Conservation (phyloP, 179 eudicot species). For the Spergularia azorica region DNA sequence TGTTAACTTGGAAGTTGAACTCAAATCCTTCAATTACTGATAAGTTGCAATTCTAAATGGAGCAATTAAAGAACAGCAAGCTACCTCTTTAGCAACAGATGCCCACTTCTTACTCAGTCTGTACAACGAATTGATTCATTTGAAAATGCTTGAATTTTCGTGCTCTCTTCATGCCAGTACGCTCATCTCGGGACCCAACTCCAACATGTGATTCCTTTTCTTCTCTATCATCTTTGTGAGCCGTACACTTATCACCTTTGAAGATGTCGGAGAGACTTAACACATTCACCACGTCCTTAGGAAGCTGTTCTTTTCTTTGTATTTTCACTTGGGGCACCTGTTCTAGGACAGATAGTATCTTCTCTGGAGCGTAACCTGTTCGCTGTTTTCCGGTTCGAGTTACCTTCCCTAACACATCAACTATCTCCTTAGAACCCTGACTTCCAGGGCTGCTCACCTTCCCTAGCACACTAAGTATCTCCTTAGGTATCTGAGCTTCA, state of each 20-base stretch:
- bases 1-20: not conserved
- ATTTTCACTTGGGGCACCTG: not conserved
- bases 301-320: constrained; percentile 9
- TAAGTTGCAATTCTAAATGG: not conserved
- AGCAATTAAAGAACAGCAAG: not conserved
- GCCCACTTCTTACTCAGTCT: not conserved
- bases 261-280: constrained; percentile 13
- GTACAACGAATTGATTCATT: constrained; percentile 14
- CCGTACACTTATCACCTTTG: constrained; percentile 1
- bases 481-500: constrained; percentile 12
- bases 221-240: constrained; percentile 19
- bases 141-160: constrained; percentile 29
- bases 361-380: constrained; percentile 5
- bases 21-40: constrained; percentile 8
- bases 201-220: constrained; percentile 14
- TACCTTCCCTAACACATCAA: constrained; percentile 3
- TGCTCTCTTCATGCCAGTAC: constrained; percentile 8
- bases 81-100: constrained; percentile 23
- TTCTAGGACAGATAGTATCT: constrained; percentile 10
- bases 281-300: constrained; percentile 9
- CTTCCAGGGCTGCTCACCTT: not conserved
- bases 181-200: not conserved
- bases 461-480: constrained; percentile 3
- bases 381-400: not conserved
- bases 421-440: not conserved